Base-by-base conservation (phyloP, 805 yeast genomes). In the Starmerella powellii region DNA sequence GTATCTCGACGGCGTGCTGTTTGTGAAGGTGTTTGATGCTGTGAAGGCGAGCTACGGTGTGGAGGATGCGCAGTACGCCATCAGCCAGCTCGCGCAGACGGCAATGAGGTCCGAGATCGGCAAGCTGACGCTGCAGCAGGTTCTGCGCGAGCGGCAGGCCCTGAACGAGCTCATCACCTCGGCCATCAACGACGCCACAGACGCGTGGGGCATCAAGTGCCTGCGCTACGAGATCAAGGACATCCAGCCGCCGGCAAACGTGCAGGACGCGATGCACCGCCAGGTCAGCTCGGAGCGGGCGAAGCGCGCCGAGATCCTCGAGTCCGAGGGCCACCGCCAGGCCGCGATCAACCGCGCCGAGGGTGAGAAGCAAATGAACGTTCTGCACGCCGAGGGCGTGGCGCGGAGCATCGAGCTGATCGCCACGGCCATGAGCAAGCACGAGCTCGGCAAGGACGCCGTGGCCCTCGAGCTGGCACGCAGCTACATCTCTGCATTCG, bases 31-130 rank as follows among this genome's bases (percentile, higher is more conserved):
- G 3, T 69, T 72, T 35, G 93, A 84, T 56, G 82, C 94, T 4
- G 83, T 78, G 59, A 81, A 79, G 64, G 94, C 94, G 3, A 73
- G 83, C 34, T 83, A 83, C 54, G 93, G 93, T 12, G 93, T 83
- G 16, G 94, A 84, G 56, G 87, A 83, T 55, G 84, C 86, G 37
- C 83, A 78, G 56, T 84, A 80, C 58, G 94, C 94, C 30, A 76
- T 84, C 41, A 68, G 80, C 31, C 94, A 84, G 61, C 70, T 84
- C 50, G 94, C 94, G 0, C 94, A 83, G 60, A 84, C 94, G 10
- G 81, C 94, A 12, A 83, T 83, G 94, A 69, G 94, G 55, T 76
- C 85, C 1, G 94, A 83, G 60, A 83, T 83, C 56, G 94, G 94
- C 38, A 83, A 81, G 50, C 65, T 83, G 66, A 70, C 86, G 2